A percentile compares a stretch with the other conserved stretches of the same genome.
Conservation (phyloP, 2,329 filamentous ascomycete genomes). For the Neofusicoccum sp. region DNA sequence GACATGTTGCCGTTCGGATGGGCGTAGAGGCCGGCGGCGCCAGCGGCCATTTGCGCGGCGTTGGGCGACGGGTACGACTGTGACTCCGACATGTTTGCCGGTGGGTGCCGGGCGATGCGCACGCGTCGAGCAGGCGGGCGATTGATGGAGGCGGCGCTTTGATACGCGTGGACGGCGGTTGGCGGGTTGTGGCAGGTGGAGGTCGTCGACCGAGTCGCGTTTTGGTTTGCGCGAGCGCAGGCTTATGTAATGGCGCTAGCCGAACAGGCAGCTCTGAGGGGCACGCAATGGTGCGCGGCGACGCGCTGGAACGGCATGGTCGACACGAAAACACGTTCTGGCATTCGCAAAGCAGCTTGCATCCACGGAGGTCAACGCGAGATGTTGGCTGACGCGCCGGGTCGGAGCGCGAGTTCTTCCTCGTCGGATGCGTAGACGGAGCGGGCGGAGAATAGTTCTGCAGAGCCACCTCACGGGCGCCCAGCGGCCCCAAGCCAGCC, state of each 20-base stretch:
- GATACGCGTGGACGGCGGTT: constrained; percentile 24
- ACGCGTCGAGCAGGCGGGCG: constrained; percentile 26
- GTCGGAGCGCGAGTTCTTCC: constrained; percentile 19
- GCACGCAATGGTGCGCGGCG: constrained; percentile 8
- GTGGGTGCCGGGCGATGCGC: constrained; percentile 32
- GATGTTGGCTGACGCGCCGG: constrained; percentile 17
- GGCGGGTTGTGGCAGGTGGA: constrained; percentile 28
- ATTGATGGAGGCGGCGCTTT: constrained; percentile 14
- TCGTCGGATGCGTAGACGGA: background rate
- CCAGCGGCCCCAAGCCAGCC: no score
- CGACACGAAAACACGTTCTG: constrained; percentile 1
- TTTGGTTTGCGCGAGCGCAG: constrained; percentile 19
- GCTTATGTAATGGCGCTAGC: constrained; percentile 23
- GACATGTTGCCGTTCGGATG: constrained; percentile 37
- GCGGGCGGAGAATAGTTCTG: background rate
- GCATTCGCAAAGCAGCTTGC: constrained; percentile 5
- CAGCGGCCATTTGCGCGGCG: constrained; percentile 35
- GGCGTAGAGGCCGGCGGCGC: constrained; percentile 35
- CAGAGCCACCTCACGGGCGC: background rate
- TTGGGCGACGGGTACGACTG: constrained; percentile 37
- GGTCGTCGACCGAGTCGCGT: constrained; percentile 24
- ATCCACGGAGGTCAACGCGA: constrained; percentile 8
- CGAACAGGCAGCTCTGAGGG: constrained; percentile 17
- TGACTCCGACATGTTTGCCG: constrained; percentile 20
- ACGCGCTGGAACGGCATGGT: constrained; percentile 1